Evolutionary conservation across 495 filamentous ascomycete species (phyloP).

Genomic region (Achaetomiella virescens): DNA sequence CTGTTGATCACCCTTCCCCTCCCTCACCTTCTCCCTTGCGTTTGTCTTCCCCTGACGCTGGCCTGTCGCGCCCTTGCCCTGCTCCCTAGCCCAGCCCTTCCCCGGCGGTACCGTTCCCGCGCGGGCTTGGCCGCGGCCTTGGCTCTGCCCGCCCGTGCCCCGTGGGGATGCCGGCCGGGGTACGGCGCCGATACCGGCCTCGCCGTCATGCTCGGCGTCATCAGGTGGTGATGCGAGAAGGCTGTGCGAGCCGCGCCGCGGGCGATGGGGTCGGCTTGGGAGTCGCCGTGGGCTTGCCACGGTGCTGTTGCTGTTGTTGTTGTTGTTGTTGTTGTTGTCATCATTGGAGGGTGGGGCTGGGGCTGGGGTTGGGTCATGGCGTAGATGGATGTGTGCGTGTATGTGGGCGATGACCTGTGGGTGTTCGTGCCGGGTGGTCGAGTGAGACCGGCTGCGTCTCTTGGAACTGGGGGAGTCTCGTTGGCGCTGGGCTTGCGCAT

Average conservation of each 20-base stretch:
- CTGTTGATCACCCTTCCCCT: background rate
- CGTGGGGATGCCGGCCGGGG: background rate
- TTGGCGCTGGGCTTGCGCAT: conserved; percentile 13
- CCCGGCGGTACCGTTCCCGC: background rate
- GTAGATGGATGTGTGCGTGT: conserved; percentile 19
- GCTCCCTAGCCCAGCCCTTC: background rate
- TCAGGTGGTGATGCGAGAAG: conserved; percentile 9
- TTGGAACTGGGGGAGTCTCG: background rate
- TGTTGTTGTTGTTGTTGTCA: background rate
- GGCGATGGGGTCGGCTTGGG: conserved; percentile 16
- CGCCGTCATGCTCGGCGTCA: background rate
- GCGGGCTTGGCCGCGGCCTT: conserved; percentile 8
- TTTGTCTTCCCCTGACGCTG: no score
- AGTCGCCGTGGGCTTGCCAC: background rate
- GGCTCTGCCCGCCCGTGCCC: conserved; percentile 4
- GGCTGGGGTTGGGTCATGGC: background rate
- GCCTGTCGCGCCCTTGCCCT: background rate
- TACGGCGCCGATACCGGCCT: conserved; percentile 9
- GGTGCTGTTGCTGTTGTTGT: background rate
- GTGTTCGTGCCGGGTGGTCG: background rate
- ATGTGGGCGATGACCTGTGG: conserved; percentile 16
- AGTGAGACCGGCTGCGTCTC: background rate
- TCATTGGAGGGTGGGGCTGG: background rate
- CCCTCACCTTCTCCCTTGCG: background rate
- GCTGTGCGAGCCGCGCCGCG: conserved; percentile 26